These are phyloP conservation scores for Hexamita inflata DNA, from an alignment of 208 protist genomes.

Conservation along the genomic window DNA sequence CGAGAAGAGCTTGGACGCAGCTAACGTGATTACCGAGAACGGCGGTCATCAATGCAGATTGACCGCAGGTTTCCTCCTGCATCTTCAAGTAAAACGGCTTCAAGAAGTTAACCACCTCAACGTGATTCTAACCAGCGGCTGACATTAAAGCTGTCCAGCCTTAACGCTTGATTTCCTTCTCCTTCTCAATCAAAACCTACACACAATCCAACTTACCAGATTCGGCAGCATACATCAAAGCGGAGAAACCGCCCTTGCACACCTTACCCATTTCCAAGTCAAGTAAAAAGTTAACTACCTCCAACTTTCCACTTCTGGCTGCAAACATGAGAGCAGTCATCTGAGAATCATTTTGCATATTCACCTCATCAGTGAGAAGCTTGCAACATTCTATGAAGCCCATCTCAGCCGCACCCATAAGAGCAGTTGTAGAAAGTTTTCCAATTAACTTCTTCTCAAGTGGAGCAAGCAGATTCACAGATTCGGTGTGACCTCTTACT, in stretches of 20 bases:
- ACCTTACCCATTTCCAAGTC: background rate
- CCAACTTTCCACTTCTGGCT: background rate
- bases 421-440: background rate
- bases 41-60: background rate
- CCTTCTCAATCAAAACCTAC: no score
- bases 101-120: no score
- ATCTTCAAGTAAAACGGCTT: no score
- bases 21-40: background rate
- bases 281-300: background rate
- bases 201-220: no score
- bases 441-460: background rate
- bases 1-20: background rate
- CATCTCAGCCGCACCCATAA: conserved; percentile 1
- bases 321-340: conserved; percentile 1
- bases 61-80: no score
- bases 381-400: background rate
- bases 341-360: background rate
- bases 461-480: background rate
- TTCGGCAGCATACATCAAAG: no score
- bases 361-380: conserved; percentile 2
- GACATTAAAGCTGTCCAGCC: no score
- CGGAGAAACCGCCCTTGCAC: no score
- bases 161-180: no score
- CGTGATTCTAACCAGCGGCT: no score
- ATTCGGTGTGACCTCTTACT: background rate